Evolutionary conservation across 2,329 filamentous ascomycete genomes (phyloP), one percentile per base, ranked within the genome.

Genomic region (Colletotrichum chlorophyti): DNA sequence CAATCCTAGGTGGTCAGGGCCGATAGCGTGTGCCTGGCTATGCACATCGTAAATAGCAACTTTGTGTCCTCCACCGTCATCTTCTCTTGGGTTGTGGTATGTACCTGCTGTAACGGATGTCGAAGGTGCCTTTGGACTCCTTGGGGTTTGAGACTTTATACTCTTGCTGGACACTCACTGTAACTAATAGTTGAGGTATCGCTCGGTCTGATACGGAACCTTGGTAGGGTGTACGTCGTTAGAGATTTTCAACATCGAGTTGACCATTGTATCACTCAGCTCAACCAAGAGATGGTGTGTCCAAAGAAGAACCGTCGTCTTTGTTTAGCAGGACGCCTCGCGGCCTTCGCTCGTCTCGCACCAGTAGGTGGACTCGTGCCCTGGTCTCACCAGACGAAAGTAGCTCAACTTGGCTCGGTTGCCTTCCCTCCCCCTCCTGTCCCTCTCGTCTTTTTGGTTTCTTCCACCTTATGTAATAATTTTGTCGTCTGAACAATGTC

Each of bases 31-130:
- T 54, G 50, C 42, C 45, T 57, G 40, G 38, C 43, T 19, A n/a
- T 59, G 55, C 42, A 55, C 34, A 41, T 55, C 38, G 38, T 32
- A 55, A 55, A 54, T 58, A 54, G 51, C 51, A 60, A 49, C 43
- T 45, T 58, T 59, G 26, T 59, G 55, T 19, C 45, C 32, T 37
- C 31, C 55, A 55, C 31, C 23, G 40, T 45, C 5, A 41, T 41
- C 17, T 12, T 34, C 19, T 35, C 34, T 24, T 10, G 14, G 35
- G 4, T 40, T 14, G 8, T 31, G 14, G 19, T 12, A 32, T n/a
- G n/a, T n/a, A n/a, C n/a, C n/a, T n/a, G n/a, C n/a, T n/a, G n/a
- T n/a, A n/a, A n/a, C n/a, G n/a, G n/a, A n/a, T n/a, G n/a, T n/a
- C n/a, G n/a, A n/a, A n/a, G n/a, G n/a, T n/a, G n/a, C n/a, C n/a